phyloP scores from a whole-genome alignment of 768 basidiomycete genomes.

The Hydnomerulius pinastri region DNA sequence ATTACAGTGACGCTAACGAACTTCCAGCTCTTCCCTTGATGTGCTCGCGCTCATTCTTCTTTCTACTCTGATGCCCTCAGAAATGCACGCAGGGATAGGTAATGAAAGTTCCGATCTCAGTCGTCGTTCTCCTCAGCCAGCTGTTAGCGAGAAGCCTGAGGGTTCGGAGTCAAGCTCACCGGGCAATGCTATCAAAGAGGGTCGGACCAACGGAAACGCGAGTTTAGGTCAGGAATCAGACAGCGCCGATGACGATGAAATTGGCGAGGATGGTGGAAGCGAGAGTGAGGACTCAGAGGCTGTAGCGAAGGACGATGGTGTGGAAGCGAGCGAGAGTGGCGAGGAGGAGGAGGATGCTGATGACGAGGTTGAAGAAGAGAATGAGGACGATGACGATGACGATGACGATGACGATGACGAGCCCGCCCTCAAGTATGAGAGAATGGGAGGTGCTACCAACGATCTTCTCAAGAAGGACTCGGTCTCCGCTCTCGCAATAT shows the following conservation, averaged over 20 bases:
- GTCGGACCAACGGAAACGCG: slow-evolving; percentile 22
- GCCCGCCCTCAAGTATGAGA: slow-evolving; percentile 89
- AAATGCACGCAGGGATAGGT: slow-evolving; percentile 10
- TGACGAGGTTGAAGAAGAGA: slow-evolving; percentile 35
- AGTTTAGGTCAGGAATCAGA: neutral
- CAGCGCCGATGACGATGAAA: neutral
- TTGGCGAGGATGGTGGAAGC: slow-evolving; percentile 4
- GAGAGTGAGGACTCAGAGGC: slow-evolving; percentile 8
- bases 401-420: slow-evolving; percentile 86
- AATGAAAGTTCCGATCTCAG: neutral
- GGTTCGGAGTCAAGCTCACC: neutral
- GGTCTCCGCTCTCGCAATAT: slow-evolving; percentile 78
- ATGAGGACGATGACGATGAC: slow-evolving; percentile 52
- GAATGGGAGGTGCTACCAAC: slow-evolving; percentile 68
- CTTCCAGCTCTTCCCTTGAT: slow-evolving; percentile 11
- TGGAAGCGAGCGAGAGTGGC: slow-evolving; percentile 10
- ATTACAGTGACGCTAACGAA: neutral
- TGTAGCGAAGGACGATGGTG: slow-evolving; percentile 1
- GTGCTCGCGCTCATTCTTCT: neutral
- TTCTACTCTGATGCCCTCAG: neutral
- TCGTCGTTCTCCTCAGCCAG: neutral
- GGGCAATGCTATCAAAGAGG: neutral
- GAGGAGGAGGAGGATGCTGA: slow-evolving; percentile 25
- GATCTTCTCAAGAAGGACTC: slow-evolving; percentile 89
- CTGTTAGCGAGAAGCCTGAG: slow-evolving; percentile 3